Evolutionary conservation across 495 filamentous ascomycete species (phyloP).

Genomic region (Aspergillus bertholletiae): DNA sequence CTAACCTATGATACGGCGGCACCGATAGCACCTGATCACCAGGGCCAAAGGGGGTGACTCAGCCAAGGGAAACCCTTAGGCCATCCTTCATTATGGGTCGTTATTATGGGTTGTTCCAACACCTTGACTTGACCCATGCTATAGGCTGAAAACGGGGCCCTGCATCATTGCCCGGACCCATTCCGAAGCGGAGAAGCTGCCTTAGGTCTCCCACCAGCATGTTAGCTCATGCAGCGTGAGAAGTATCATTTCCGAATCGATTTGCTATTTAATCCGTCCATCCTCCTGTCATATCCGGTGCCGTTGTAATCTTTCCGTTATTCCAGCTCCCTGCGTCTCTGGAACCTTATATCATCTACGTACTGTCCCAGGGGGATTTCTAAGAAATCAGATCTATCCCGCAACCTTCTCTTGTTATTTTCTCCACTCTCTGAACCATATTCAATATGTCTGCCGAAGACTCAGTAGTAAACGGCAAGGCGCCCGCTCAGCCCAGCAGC

Average conservation of each 20-base stretch:
- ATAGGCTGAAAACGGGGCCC: neutral
- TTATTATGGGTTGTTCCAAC: too few species aligned
- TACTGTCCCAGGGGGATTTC: neutral
- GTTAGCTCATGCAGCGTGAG: too few species aligned
- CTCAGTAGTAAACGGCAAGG: conserved; percentile 37
- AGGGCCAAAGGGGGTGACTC: conserved; percentile 6
- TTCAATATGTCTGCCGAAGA: conserved; percentile 13
- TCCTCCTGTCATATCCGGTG: neutral
- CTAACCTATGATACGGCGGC: neutral
- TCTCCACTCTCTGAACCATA: conserved; percentile 10
- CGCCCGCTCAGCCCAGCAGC: conserved; percentile 26
- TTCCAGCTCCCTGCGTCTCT: neutral
- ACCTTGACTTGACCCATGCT: too few species aligned
- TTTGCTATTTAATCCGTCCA: neutral
- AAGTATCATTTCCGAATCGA: neutral
- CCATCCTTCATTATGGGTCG: too few species aligned
- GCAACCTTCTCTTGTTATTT: neutral
- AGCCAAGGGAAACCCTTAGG: conserved; percentile 13
- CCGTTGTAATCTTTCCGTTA: neutral
- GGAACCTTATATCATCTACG: neutral
- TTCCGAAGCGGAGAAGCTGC: neutral
- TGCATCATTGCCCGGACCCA: neutral
- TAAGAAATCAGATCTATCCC: conserved; percentile 8
- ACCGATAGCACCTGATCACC: neutral
- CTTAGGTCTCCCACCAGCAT: too few species aligned